Conservation (phyloP, 1,284 basidiomycete species). For the Coriolopsis trogii region DNA sequence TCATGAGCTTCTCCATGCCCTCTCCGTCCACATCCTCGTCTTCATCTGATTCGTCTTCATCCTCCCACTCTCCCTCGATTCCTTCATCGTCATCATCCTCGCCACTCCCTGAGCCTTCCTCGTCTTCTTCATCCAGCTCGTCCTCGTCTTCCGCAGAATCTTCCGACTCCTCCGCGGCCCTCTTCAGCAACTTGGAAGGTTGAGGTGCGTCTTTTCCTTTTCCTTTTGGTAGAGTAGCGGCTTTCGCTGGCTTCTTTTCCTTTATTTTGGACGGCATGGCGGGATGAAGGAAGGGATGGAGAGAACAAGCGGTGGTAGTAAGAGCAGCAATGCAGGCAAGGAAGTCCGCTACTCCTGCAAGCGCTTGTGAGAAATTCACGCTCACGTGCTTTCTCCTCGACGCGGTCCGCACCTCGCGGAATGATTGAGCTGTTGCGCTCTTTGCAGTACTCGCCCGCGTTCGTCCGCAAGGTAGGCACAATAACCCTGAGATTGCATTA, state of each 20-base stretch:
- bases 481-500: too few species aligned
- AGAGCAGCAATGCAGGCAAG: too few species aligned
- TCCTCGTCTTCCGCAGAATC: conserved; percentile 40
- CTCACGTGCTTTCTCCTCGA: too few species aligned
- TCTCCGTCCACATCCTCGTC: conserved; percentile 67
- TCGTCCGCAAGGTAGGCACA: too few species aligned
- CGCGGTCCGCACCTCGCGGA: too few species aligned
- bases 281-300: not conserved
- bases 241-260: conserved; percentile 6
- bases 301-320: not conserved
- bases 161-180: conserved; percentile 23
- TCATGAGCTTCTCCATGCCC: conserved; percentile 67
- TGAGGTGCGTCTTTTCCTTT: conserved; percentile 4
- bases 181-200: conserved; percentile 14
- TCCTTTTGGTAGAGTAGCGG: not conserved
- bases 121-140: conserved; percentile 35
- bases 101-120: conserved; percentile 5
- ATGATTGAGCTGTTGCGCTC: too few species aligned
- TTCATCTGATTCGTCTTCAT: conserved; percentile 30
- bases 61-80: conserved; percentile 36
- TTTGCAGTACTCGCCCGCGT: too few species aligned
- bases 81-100: conserved; percentile 27
- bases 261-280: conserved; percentile 13
- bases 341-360: not conserved
- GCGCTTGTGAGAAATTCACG: not conserved